Evolutionary conservation across 148 eudicot genomes (phyloP).

Genomic region (Fagopyrum esculentum): DNA sequence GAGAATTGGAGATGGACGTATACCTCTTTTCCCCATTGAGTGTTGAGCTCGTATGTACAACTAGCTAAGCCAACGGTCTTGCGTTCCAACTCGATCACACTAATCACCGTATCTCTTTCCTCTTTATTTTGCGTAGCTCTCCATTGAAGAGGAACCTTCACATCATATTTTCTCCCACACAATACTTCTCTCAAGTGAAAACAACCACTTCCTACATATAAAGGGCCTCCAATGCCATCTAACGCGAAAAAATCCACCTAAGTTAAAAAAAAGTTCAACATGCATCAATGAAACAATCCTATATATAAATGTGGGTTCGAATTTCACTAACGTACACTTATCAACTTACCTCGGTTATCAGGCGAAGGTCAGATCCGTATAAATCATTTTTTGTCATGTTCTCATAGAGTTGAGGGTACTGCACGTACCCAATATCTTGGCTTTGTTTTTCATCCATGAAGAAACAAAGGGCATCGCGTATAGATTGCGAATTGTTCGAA

Average conservation of each 20-base stretch:
- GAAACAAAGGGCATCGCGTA: conserved; percentile 72
- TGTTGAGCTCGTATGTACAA: conserved; percentile 52
- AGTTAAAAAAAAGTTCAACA: not conserved
- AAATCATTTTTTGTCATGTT: conserved; percentile 57
- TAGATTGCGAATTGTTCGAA: conserved; percentile 49
- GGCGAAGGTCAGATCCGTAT: conserved; percentile 23
- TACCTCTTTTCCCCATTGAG: conserved; percentile 89
- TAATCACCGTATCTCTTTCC: not conserved
- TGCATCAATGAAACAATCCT: not conserved
- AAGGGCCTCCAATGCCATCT: conserved; percentile 79
- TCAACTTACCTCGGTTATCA: not conserved
- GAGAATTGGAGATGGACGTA: not conserved
- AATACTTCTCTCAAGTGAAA: conserved; percentile 72
- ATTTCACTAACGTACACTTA: not conserved
- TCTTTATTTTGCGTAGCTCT: conserved; percentile 5
- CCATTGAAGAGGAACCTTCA: conserved; percentile 12
- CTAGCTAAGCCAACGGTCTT: conserved; percentile 41
- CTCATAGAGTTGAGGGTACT: conserved; percentile 55
- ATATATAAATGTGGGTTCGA: not conserved
- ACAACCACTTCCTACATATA: conserved; percentile 74
- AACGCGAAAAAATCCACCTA: conserved; percentile 66
- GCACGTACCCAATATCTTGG: conserved; percentile 66
- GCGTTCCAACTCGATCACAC: conserved; percentile 26
- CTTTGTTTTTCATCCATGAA: conserved; percentile 72
- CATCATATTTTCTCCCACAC: conserved; percentile 42